Evolutionary conservation across 176 grass and related monocot species (phyloP), one percentile per base, ranked within the genome.

Genomic region (Aegilops longissima): DNA sequence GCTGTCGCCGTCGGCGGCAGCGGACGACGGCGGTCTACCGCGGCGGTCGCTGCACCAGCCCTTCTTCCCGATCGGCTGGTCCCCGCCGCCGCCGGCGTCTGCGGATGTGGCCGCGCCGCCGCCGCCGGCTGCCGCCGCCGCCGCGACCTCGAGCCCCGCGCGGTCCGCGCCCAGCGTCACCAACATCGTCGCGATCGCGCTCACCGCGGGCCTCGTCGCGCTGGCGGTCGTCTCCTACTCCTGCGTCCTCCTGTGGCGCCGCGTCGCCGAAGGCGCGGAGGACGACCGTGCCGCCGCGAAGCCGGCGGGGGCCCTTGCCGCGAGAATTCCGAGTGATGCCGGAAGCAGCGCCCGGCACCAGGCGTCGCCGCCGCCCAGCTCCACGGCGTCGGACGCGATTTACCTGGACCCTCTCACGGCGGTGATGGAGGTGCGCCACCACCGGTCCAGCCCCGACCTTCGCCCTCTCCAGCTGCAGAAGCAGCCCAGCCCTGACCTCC

Each of bases 401-500:
- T 85, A 85, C 78, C 82, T 90, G 70, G 82, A 93, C 64, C 77
- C 87, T 33, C 59, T 86, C 80, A 77, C 91, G 34, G 51, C 88
- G 73, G 16, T 78, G 58, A 85, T 83, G 70, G 89, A 83, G 79
- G 24, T 89, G 86, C 66, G 70, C 35, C 82, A 74, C 18, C 80
- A 80, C 14, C 27, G 38, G 8, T 72, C 72, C 80, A 97, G 94
- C 83, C 94, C 94, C 0, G 94, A 97, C 34, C 88, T 94, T 13
- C 89, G 36, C 9, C 92, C 92, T 47, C 84, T 96, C 67, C 77
- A 85, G 33, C 74, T 84, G n/a, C 78, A 83, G 4, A 74, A 84
- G 65, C 81, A 58, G 78, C 80, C 85, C 2, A 97, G 94, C 85
- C 94, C 92, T 0, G 94, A 97, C 76, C 90, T 97, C 84, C 89